phyloP scores from a whole-genome alignment of 139 green algal species.

The Volvox reticuliferus region DNA sequence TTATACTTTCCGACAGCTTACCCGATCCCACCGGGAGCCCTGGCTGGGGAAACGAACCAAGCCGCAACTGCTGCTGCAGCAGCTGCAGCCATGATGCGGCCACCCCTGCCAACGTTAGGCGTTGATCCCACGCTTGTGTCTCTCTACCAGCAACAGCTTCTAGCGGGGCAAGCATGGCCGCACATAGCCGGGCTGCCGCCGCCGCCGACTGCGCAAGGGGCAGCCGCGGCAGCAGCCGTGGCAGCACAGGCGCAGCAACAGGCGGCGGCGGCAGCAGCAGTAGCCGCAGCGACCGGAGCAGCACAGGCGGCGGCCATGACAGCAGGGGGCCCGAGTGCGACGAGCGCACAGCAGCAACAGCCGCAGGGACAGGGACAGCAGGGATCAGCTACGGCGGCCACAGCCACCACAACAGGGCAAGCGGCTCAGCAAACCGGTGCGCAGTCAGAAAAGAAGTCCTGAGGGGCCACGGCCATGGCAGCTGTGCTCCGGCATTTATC shows the following conservation, averaged over 20 bases:
- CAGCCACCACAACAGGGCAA: not conserved
- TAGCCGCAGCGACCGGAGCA: not conserved
- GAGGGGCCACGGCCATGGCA: not conserved
- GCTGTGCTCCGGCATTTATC: too few species aligned
- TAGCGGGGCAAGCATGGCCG: conserved; percentile 32
- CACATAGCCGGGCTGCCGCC: conserved; percentile 32
- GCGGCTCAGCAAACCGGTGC: not conserved
- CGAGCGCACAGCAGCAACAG: not conserved
- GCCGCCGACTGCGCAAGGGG: not conserved
- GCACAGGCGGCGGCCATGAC: not conserved
- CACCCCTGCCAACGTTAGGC: not conserved
- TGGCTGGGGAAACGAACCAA: conserved; percentile 12
- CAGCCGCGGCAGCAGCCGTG: not conserved
- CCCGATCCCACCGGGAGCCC: not conserved
- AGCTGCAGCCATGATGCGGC: conserved; percentile 43
- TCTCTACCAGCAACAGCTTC: conserved; percentile 40
- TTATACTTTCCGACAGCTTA: conserved; percentile 19
- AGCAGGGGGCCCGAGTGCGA: not conserved
- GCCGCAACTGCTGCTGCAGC: conserved; percentile 23
- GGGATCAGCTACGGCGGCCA: not conserved
- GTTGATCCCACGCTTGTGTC: conserved; percentile 18
- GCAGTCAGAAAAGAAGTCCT: not conserved
- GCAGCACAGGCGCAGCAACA: not conserved
- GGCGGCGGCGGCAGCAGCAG: not conserved
- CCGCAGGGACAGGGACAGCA: not conserved